Percentiles rank a stretch among this genome's conserved stretches.
Conservation (phyloP, 2,329 filamentous ascomycete species). For the Penicillium decumbens region DNA sequence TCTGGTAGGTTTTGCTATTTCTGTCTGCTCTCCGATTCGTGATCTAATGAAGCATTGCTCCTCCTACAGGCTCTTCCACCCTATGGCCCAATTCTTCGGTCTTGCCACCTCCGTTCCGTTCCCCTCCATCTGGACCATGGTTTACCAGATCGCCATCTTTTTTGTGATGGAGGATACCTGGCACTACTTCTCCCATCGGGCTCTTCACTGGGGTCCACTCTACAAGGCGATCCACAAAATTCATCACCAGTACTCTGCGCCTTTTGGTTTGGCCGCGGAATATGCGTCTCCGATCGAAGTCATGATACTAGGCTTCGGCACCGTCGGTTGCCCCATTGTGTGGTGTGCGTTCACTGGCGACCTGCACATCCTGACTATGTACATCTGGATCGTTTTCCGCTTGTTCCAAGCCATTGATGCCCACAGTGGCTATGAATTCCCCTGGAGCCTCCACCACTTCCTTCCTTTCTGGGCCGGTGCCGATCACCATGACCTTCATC, state of each 20-base stretch:
- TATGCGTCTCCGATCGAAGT: constrained; percentile 97
- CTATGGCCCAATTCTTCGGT: constrained; percentile 86
- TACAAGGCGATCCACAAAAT: constrained; percentile 99
- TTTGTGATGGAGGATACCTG: constrained; percentile 95
- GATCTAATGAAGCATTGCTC: not conserved
- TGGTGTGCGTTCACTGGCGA: constrained; percentile 80
- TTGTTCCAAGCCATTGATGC: constrained; percentile 97
- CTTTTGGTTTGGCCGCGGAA: constrained; percentile 92
- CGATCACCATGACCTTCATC: constrained; percentile 92
- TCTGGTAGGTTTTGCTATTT: constrained; percentile 58
- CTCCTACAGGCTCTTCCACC: constrained; percentile 76
- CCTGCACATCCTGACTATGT: constrained; percentile 96
- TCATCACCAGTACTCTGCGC: constrained; percentile 97
- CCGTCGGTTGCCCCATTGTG: constrained; percentile 74
- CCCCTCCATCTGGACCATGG: constrained; percentile 78
- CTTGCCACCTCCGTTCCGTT: constrained; percentile 86
- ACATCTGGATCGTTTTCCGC: constrained; percentile 86
- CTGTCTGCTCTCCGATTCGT: not conserved
- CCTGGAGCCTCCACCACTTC: constrained; percentile 93
- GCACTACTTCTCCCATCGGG: constrained; percentile 97
- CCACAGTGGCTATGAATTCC: constrained; percentile 97
- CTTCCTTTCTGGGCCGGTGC: constrained; percentile 97
- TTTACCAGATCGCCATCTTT: constrained; percentile 85
- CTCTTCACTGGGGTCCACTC: constrained; percentile 86
- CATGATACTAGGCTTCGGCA: constrained; percentile 86